Percentiles rank a stretch among this genome's conserved stretches.
phyloP scores from a whole-genome alignment of 148 eudicot species.

The Oxyria digyna region DNA sequence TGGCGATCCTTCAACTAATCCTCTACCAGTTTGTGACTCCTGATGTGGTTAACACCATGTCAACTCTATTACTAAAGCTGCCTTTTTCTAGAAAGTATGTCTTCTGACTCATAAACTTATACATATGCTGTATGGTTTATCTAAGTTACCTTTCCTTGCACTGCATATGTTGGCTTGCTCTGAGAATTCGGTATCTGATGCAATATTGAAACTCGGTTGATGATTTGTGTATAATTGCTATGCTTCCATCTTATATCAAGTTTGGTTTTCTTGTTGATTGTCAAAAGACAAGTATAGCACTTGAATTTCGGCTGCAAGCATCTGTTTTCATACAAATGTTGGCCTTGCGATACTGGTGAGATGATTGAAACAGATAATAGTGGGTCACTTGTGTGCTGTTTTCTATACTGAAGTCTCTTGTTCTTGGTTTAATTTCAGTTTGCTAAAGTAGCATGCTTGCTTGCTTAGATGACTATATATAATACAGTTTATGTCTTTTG shows the following conservation, averaged over 20 bases:
- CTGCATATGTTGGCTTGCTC: neutral
- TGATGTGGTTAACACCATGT: too few relatives aligned
- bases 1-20: too few relatives aligned
- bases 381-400: neutral
- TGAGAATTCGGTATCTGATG: neutral
- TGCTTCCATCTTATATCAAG: too few relatives aligned
- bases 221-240: neutral
- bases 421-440: neutral
- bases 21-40: too few relatives aligned
- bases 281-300: neutral
- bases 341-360: neutral
- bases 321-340: neutral
- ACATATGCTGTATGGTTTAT: neutral
- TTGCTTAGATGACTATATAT: neutral
- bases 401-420: neutral
- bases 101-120: too few relatives aligned
- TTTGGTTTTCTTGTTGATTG: neutral
- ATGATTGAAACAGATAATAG: neutral
- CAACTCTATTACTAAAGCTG: too few relatives aligned
- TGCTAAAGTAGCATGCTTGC: neutral
- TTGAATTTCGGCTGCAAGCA: too few relatives aligned
- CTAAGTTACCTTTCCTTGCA: too few relatives aligned
- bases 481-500: neutral
- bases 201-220: neutral
- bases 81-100: too few relatives aligned